Conservation (phyloP, 2,329 filamentous ascomycete species). For the Fusarium torreyae region DNA sequence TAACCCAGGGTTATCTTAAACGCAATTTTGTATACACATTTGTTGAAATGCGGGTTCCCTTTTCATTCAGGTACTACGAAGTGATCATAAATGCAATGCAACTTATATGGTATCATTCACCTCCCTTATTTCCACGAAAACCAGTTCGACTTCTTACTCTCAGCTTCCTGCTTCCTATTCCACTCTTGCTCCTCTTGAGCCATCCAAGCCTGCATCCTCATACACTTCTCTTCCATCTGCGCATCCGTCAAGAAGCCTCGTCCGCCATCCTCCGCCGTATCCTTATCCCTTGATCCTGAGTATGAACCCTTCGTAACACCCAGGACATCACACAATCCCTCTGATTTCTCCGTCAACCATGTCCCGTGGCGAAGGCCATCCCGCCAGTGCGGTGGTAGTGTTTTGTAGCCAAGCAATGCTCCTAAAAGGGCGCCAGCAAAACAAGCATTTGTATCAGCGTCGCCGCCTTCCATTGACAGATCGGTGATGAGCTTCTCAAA, state of each 20-base stretch:
- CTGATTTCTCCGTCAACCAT: slow-evolving; percentile 63
- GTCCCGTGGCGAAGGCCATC: slow-evolving; percentile 61
- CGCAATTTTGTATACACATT: no score
- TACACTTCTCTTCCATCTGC: slow-evolving; percentile 56
- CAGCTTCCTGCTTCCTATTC: slow-evolving; percentile 44
- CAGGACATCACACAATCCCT: slow-evolving; percentile 57
- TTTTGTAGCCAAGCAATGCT: slow-evolving; percentile 62
- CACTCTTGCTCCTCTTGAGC: slow-evolving; percentile 49
- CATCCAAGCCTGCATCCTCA: slow-evolving; percentile 54
- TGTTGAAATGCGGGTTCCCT: no score
- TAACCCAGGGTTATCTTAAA: no score
- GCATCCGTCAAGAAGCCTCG: slow-evolving; percentile 56
- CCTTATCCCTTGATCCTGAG: slow-evolving; percentile 55
- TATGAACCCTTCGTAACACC: slow-evolving; percentile 56
- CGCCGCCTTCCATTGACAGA: slow-evolving; percentile 66
- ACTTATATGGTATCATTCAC: background rate
- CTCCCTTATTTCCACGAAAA: slow-evolving; percentile 38
- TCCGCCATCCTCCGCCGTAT: slow-evolving; percentile 61
- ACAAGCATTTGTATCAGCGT: slow-evolving; percentile 69
- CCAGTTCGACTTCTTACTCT: slow-evolving; percentile 45
- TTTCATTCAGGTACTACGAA: background rate
- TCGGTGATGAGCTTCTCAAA: slow-evolving; percentile 66
- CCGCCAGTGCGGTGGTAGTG: slow-evolving; percentile 65
- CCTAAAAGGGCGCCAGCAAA: slow-evolving; percentile 67
- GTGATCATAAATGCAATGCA: background rate